Evolutionary conservation across 2,329 filamentous ascomycete species (phyloP), one percentile per base, ranked within the genome.

Genomic region (Fusarium brachygibbosum): DNA sequence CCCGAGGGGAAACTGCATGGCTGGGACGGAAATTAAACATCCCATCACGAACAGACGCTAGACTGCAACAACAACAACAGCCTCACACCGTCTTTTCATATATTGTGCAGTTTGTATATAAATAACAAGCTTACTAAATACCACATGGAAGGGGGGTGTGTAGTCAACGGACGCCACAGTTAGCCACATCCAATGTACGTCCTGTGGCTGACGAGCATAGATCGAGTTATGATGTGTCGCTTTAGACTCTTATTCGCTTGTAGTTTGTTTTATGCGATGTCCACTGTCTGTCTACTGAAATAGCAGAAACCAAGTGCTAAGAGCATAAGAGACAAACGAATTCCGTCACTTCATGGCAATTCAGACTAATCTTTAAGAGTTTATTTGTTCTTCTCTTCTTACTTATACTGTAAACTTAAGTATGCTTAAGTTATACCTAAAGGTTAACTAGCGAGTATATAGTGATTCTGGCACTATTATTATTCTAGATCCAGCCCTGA

Each of bases 21-120:
- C 61, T 51, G 53, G 40, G 44, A 50, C 66, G 66, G 66, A 69
- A 52, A 69, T 69, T 69, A 69, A 31, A 64, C 4, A 56, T 45
- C 42, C 11, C 23, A 51, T 23, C 37, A 41, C 45, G 34, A 49
- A 64, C 32, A 49, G 38, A 59, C 58, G 53, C 64, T 49, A 44
- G 51, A 35, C 16, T 68, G 9, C 29, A 29, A 29, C 29, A 29
- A 29, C 29, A 29, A 12, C 29, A 60, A 58, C 50, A 65, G 28
- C 29, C 38, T 32, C 52, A 70, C 67, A 70, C 63, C 63, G 67
- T 70, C 58, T 70, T 70, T 70, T 70, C 67, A 68, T 50, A 54
- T 40, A 17, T 64, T 58, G 53, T 48, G 48, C 35, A 55, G 12
- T 35, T 21, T 45, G 28, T 31, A 31, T 45, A 28, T 45, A 31